Conservation (phyloP, 257 asterid genomes). For the Orobanche coerulescens region DNA sequence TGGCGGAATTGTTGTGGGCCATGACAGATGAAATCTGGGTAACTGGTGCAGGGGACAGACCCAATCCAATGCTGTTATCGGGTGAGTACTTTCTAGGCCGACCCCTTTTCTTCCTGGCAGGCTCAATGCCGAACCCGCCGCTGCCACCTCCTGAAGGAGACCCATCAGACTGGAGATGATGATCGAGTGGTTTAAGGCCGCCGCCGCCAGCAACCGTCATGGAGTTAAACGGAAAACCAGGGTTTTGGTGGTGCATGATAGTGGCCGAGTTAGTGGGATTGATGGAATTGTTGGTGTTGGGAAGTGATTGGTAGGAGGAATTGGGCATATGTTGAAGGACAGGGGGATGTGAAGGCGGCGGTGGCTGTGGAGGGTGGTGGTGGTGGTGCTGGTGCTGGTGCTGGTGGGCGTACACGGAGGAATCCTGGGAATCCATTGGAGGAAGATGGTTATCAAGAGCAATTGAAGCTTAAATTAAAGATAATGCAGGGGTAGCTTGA, state of each 20-base stretch:
- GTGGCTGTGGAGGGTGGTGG: constrained; percentile 26
- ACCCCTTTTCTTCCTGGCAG: constrained; percentile 70
- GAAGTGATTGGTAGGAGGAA: constrained; percentile 36
- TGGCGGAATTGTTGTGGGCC: constrained; percentile 30
- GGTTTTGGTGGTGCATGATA: constrained; percentile 38
- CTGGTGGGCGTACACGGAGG: constrained; percentile 23
- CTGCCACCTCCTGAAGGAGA: constrained; percentile 42
- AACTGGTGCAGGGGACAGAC: constrained; percentile 56
- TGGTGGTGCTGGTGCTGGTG: constrained; percentile 23
- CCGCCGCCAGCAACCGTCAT: constrained; percentile 24
- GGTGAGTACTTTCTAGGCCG: constrained; percentile 85
- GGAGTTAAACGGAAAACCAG: constrained; percentile 53
- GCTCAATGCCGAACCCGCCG: constrained; percentile 44
- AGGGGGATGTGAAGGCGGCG: constrained; percentile 28
- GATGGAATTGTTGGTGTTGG: constrained; percentile 31
- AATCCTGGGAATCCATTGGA: constrained; percentile 55
- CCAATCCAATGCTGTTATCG: constrained; percentile 65
- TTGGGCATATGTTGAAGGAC: constrained; percentile 29
- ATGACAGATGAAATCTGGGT: constrained; percentile 35
- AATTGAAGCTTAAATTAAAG: no score
- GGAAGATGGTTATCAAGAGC: no score
- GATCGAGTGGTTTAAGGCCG: constrained; percentile 36
- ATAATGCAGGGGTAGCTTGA: no score
- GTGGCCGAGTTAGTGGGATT: constrained; percentile 24
- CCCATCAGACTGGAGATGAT: constrained; percentile 39